Evolutionary conservation across 352 stramenopile species (phyloP).

Genomic region (Globisporangium solare): DNA sequence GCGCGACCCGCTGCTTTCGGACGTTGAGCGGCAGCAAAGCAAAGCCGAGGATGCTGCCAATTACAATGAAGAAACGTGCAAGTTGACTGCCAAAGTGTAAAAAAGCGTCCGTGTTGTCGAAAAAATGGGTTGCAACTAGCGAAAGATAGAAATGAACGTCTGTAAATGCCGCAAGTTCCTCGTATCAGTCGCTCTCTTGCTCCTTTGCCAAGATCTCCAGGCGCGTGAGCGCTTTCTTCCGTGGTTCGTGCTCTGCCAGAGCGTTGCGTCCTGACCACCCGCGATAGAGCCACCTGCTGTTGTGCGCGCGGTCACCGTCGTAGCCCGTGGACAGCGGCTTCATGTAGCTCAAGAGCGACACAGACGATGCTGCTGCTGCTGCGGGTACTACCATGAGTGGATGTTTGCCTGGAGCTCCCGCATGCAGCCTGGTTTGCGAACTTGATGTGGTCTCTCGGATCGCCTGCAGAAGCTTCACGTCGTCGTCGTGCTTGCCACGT

Average conservation of each 20-base stretch:
- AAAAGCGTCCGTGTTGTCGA: too few relatives aligned
- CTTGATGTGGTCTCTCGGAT: too few relatives aligned
- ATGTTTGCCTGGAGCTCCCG: too few relatives aligned
- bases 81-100: too few relatives aligned
- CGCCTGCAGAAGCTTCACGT: too few relatives aligned
- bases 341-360: conserved; percentile 7
- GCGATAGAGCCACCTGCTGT: neutral
- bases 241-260: neutral
- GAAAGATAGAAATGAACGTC: neutral
- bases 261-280: conserved; percentile 1
- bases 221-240: conserved; percentile 1
- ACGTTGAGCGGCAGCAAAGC: conserved; percentile 12
- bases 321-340: conserved; percentile 4
- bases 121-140: neutral
- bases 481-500: too few relatives aligned
- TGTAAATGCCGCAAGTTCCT: neutral
- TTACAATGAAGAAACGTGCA: neutral
- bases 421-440: neutral
- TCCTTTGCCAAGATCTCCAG: conserved; percentile 9
- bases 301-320: neutral
- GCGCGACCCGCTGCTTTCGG: conserved; percentile 40
- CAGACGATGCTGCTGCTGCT: neutral
- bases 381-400: neutral
- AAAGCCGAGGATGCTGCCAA: neutral
- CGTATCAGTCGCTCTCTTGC: neutral